Evolutionary conservation across 2,329 filamentous ascomycete genomes (phyloP).

Genomic region (Ophiostoma sp.): DNA sequence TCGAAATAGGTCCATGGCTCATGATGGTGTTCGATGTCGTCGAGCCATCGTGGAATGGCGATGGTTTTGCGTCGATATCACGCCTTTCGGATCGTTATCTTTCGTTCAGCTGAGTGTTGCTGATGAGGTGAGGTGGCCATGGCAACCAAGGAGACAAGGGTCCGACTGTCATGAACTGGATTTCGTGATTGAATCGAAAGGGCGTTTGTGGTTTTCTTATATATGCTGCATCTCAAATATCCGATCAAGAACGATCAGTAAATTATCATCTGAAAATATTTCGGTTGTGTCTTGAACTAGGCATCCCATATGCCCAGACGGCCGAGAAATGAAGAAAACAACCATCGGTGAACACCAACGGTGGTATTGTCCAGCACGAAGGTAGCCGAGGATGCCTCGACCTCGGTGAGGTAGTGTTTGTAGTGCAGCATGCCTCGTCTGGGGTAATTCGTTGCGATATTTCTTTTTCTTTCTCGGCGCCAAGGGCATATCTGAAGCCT

Average conservation of each 20-base stretch:
- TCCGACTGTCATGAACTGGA: too few relatives aligned
- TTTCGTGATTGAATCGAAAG: background rate
- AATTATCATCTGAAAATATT: background rate
- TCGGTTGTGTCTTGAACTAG: background rate
- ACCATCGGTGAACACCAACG: background rate
- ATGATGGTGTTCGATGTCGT: background rate
- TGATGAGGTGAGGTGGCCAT: background rate
- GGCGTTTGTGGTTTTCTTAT: background rate
- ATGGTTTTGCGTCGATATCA: background rate
- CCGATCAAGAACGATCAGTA: background rate
- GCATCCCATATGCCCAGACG: background rate
- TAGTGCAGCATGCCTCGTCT: background rate
- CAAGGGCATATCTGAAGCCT: background rate
- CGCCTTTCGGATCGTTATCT: background rate
- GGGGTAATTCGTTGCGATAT: background rate
- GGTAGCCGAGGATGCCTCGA: background rate
- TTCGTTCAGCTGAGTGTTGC: background rate
- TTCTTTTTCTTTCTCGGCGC: background rate
- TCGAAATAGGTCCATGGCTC: background rate
- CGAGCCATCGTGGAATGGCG: background rate
- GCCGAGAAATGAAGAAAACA: background rate
- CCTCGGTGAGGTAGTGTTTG: background rate
- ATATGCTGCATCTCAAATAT: background rate
- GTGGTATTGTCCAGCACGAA: background rate
- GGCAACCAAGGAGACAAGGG: background rate